Evolutionary conservation across 1,139 yeast genomes (phyloP).

Genomic region (Kurtzmaniella quercitrusa): DNA sequence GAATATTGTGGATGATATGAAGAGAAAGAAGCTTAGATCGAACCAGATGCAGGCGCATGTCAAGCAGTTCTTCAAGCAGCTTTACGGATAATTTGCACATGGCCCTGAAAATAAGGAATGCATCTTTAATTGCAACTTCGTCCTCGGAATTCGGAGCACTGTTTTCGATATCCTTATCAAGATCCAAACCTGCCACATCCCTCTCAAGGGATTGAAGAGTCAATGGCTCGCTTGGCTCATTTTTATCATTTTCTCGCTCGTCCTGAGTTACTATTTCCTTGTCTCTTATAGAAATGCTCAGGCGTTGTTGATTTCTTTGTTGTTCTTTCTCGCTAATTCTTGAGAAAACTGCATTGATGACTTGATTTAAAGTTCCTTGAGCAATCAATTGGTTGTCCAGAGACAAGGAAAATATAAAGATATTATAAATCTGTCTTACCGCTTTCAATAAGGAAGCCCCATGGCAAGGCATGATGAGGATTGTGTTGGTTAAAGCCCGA

Average conservation of each 20-base stretch:
- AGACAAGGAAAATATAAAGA: slow-evolving; percentile 78
- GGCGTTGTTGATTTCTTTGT: slow-evolving; percentile 13
- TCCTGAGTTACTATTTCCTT: slow-evolving; percentile 16
- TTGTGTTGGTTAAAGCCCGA: slow-evolving; percentile 85
- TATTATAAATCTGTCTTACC: slow-evolving; percentile 87
- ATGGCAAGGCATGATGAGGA: slow-evolving; percentile 80
- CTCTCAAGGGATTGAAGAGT: slow-evolving; percentile 59
- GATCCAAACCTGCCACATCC: slow-evolving; percentile 49
- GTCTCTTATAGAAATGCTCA: slow-evolving; percentile 7
- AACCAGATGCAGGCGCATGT: slow-evolving; percentile 87
- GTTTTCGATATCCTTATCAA: slow-evolving; percentile 49
- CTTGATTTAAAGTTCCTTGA: slow-evolving; percentile 91
- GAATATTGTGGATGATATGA: slow-evolving; percentile 81
- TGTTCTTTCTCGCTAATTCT: slow-evolving; percentile 47
- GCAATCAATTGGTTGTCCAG: slow-evolving; percentile 90
- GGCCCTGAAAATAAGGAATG: slow-evolving; percentile 86
- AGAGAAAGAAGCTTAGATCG: slow-evolving; percentile 86
- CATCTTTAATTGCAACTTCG: slow-evolving; percentile 80
- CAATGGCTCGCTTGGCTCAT: slow-evolving; percentile 33
- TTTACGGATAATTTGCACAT: slow-evolving; percentile 92
- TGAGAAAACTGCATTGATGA: slow-evolving; percentile 80
- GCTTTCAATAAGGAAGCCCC: slow-evolving; percentile 89
- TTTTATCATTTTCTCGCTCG: slow-evolving; percentile 14
- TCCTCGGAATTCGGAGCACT: slow-evolving; percentile 47
- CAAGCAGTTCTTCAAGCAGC: slow-evolving; percentile 66